Evolutionary conservation across 1,139 yeast species (phyloP), one percentile per base, ranked within the genome.

Genomic region (Hanseniaspora sp.): DNA sequence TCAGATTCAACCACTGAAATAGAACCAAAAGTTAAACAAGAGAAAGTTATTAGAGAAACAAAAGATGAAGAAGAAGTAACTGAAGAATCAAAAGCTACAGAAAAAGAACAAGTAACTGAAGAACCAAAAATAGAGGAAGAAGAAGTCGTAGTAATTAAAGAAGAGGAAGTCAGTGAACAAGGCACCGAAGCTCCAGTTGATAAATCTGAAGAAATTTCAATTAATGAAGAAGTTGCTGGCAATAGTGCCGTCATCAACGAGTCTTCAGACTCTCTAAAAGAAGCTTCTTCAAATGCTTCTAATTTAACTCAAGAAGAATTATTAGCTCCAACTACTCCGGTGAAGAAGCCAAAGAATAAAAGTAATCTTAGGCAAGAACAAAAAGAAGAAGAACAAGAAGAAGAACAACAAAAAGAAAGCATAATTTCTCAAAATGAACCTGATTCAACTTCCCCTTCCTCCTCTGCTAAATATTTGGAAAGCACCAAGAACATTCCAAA

Each of bases 381-480:
- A 34, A 28, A 52, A 52, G 43, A 46, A 51, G 46, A 51, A 51
- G 40, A 51, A 39, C 30, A 51, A 51, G 41, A 51, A 51, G 29
- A 63, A 56, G 62, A 58, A 40, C 54, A 55, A 53, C 33, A 55
- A 41, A 43, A 53, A 48, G 31, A 31, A 46, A 33, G 30, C 15
- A 28, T 15, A 23, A 23, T 23, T 23, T 23, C 23, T 23, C 23
- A 2, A 23, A 23, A 23, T 23, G 23, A 23, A 23, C 2, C 23
- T 23, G 23, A 23, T 23, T 23, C 23, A 23, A 23, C 23, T 4
- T 23, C 23, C 23, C 23, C 23, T 43, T 43, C 35, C 13, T 44
- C 48, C 12, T 37, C 43, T 28, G n/a, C 42, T 5, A 46, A 51
- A 17, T 51, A 51, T 29, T 28, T 51, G 30, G 48, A 40, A 11